A percentile compares a stretch with the other conserved stretches of the same genome.
Conservation (phyloP, 2,329 filamentous ascomycete genomes). For the Pezicula radicicola region DNA sequence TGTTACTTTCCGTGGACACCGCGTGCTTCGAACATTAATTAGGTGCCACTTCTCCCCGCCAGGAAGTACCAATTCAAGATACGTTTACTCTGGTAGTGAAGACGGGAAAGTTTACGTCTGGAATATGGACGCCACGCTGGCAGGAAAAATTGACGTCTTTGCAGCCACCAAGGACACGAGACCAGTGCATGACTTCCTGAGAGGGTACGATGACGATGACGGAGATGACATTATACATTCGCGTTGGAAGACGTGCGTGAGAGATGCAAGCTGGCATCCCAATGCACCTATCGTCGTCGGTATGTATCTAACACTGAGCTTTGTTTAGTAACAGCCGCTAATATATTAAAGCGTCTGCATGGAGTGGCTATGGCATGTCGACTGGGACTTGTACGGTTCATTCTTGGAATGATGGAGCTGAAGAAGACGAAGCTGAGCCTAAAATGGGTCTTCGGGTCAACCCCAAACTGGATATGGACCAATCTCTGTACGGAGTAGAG, state of each 20-base stretch:
- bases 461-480: conserved; percentile 31
- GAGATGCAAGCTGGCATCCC: conserved; percentile 72
- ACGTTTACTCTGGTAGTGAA: conserved; percentile 88
- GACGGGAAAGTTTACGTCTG: conserved; percentile 90
- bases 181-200: conserved; percentile 31
- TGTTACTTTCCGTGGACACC: conserved; percentile 90
- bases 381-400: conserved; percentile 66
- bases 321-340: conserved; percentile 3
- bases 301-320: conserved; percentile 7
- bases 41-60: conserved; percentile 93
- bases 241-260: conserved; percentile 63
- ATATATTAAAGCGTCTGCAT: conserved; percentile 53
- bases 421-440: conserved; percentile 54
- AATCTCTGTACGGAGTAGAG: conserved; percentile 7
- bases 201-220: conserved; percentile 20
- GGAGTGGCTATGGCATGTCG: conserved; percentile 65
- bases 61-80: conserved; percentile 80
- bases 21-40: conserved; percentile 85
- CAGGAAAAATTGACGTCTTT: conserved; percentile 74
- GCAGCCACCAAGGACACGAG: conserved; percentile 63
- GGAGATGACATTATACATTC: conserved; percentile 16
- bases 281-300: conserved; percentile 59
- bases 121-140: conserved; percentile 87
- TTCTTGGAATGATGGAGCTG: conserved; percentile 61
- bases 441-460: conserved; percentile 42